phyloP scores from a whole-genome alignment of 768 basidiomycete species.

The Suillus plorans region DNA sequence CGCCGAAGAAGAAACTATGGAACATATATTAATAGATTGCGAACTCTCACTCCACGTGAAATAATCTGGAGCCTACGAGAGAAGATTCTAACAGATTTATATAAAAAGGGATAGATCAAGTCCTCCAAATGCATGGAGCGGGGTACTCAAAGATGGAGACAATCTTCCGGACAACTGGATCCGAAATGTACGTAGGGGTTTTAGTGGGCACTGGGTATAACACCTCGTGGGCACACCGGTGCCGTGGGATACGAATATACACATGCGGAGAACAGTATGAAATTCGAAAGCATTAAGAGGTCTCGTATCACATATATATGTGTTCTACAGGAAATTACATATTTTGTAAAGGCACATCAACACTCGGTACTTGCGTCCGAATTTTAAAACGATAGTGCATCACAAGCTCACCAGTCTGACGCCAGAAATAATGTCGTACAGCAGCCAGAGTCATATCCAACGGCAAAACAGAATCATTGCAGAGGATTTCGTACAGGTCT shows the following conservation, averaged over 20 bases:
- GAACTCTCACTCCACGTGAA: no score
- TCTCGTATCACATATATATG: neutral
- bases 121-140: no score
- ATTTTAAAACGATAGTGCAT: constrained; percentile 70
- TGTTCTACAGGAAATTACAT: neutral
- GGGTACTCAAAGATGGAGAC: no score
- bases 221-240: neutral
- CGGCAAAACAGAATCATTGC: constrained; percentile 82
- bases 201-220: no score
- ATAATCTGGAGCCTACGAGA: no score
- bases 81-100: no score
- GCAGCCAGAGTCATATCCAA: constrained; percentile 88
- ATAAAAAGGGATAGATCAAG: no score
- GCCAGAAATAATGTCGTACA: constrained; percentile 89
- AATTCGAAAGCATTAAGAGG: neutral
- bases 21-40: no score
- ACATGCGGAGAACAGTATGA: neutral
- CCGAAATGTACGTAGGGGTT: no score
- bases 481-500: constrained; percentile 83
- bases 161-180: no score
- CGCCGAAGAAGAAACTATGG: no score
- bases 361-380: constrained; percentile 6
- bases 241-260: neutral
- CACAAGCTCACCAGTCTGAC: constrained; percentile 65
- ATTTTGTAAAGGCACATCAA: constrained; percentile 6